phyloP scores from a whole-genome alignment of 139 green algal species.

The Chara braunii region DNA sequence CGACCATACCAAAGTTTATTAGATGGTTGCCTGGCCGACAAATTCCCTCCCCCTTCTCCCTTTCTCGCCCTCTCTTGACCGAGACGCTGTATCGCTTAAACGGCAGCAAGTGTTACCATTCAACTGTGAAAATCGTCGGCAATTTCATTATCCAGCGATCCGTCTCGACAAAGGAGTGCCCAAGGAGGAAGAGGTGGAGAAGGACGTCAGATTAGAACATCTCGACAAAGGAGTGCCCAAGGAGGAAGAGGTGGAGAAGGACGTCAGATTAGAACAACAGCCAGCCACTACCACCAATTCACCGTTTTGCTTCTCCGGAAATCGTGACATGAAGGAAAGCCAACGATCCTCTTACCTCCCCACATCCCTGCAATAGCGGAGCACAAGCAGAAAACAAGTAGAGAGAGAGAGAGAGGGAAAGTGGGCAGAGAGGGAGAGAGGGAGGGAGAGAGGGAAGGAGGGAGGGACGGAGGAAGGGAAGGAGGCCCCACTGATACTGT shows the following conservation, averaged over 20 bases:
- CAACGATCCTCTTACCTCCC: no score
- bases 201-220: background rate
- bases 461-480: constrained; percentile 7
- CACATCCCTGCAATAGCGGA: no score
- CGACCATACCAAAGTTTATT: background rate
- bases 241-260: constrained; percentile 8
- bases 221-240: background rate
- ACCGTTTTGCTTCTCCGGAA: background rate
- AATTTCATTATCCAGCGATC: no score
- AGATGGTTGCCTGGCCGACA: background rate
- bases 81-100: no score
- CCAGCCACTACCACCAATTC: background rate
- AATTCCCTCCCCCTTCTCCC: background rate
- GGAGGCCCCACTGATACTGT: constrained; percentile 1
- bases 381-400: background rate
- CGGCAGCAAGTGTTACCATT: no score
- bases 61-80: no score
- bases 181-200: background rate
- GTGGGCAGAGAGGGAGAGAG: constrained; percentile 4
- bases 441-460: constrained; percentile 9
- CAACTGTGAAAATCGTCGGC: no score
- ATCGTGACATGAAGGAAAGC: constrained; percentile 1
- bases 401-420: constrained; percentile 10
- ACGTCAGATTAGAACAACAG: constrained; percentile 1
- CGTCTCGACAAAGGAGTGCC: no score